Conservation (phyloP, 768 basidiomycete species). For the Lactifluus subvellereus region DNA sequence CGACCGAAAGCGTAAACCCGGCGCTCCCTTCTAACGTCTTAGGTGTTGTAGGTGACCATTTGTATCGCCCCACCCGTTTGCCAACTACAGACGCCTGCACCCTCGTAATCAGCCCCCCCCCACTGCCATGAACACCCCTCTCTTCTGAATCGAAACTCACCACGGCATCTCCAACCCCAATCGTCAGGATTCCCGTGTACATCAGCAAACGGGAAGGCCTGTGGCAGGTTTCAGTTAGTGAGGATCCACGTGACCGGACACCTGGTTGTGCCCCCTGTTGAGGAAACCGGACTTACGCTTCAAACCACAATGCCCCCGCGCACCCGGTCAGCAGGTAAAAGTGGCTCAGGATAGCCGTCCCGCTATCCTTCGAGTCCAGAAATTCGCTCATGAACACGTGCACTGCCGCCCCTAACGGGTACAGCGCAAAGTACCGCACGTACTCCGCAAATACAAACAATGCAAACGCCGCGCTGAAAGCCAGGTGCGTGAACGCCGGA, state of each 20-base stretch:
- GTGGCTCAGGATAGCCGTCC: conserved; percentile 94
- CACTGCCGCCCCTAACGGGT: conserved; percentile 88
- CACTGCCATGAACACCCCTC: not conserved
- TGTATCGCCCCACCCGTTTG: conserved; percentile 68
- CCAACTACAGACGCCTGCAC: conserved; percentile 87
- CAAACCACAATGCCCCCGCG: conserved; percentile 91
- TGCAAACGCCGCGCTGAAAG: conserved; percentile 93
- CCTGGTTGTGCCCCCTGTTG: not conserved
- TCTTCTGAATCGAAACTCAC: conserved; percentile 40
- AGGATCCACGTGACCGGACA: conserved; percentile 14
- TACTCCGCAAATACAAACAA: conserved; percentile 96
- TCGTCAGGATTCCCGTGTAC: conserved; percentile 81
- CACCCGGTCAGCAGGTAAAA: conserved; percentile 96
- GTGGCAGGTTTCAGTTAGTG: conserved; percentile 1
- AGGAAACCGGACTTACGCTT: conserved; percentile 55
- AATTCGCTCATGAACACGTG: conserved; percentile 99
- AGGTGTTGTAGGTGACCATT: conserved; percentile 77
- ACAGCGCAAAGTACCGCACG: conserved; percentile 96
- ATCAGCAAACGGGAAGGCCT: conserved; percentile 48
- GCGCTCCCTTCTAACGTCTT: conserved; percentile 92
- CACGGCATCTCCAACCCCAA: conserved; percentile 92
- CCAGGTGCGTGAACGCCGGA: conserved; percentile 92
- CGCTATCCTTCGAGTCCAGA: conserved; percentile 88
- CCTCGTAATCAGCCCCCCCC: not conserved
- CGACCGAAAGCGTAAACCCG: conserved; percentile 71